Percentiles rank a stretch among this genome's conserved stretches.
These are phyloP conservation scores for Pichia nanzhaoensis DNA, from an alignment of 805 yeast species.

Conservation along the genomic window DNA sequence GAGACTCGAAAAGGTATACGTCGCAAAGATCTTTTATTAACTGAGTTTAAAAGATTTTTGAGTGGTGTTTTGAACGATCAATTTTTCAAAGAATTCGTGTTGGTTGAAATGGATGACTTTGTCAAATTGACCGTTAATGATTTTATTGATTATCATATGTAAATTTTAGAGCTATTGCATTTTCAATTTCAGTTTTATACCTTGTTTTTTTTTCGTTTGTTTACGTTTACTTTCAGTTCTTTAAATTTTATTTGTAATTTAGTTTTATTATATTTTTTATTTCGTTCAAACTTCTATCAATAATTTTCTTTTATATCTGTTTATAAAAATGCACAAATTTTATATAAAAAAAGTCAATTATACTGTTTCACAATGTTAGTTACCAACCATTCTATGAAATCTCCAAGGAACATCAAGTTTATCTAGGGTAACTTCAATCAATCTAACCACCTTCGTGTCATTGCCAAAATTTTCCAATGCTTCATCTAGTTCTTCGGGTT, in stretches of 20 bases:
- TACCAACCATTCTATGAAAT: constrained; percentile 36
- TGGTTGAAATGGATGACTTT: constrained; percentile 25
- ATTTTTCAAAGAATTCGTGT: constrained; percentile 20
- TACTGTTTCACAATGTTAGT: constrained; percentile 4
- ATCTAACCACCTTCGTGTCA: constrained; percentile 24
- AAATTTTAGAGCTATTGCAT: background rate
- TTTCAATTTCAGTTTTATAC: background rate
- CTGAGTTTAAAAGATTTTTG: constrained; percentile 26
- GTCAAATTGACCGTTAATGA: constrained; percentile 28
- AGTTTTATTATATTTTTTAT: too few relatives aligned
- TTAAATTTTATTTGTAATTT: too few relatives aligned
- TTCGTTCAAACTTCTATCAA: too few relatives aligned
- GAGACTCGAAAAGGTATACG: constrained; percentile 13
- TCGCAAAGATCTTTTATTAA: constrained; percentile 20
- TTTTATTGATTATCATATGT: constrained; percentile 28
- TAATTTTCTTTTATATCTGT: too few relatives aligned
- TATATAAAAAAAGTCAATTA: too few relatives aligned
- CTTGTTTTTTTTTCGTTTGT: background rate
- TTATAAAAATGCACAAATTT: too few relatives aligned
- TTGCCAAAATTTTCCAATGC: constrained; percentile 32
- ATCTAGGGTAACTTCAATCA: constrained; percentile 56
- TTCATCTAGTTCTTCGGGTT: constrained; percentile 33
- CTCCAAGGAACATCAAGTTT: constrained; percentile 61
- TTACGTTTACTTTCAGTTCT: background rate
- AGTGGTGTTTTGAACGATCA: constrained; percentile 23